phyloP scores from a whole-genome alignment of 768 basidiomycete species.

The Panaeolus papilionaceus region DNA sequence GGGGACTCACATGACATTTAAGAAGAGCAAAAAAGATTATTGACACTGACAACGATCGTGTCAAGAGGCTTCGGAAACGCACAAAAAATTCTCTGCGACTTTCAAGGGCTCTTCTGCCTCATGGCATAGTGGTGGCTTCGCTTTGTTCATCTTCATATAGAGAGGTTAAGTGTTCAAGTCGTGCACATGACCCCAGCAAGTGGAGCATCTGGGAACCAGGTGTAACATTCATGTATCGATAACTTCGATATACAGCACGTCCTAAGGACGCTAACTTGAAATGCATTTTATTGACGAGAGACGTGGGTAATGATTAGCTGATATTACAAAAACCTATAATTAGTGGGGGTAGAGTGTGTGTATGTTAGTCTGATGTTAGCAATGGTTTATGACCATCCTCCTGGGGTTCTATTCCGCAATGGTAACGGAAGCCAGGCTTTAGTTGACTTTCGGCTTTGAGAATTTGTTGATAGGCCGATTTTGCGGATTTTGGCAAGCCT shows the following conservation, averaged over 20 bases:
- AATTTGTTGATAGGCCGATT: slow-evolving; percentile 49
- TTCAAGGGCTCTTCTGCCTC: neutral
- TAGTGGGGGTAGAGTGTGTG: neutral
- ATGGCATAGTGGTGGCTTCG: neutral
- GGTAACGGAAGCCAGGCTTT: slow-evolving; percentile 56
- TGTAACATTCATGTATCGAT: neutral
- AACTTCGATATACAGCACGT: neutral
- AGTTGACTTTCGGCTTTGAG: slow-evolving; percentile 29
- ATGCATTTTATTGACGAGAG: neutral
- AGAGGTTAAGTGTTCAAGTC: neutral
- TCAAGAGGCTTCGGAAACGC: neutral
- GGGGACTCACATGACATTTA: neutral
- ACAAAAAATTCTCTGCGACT: neutral
- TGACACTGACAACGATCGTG: slow-evolving; percentile 1
- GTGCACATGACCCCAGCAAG: neutral
- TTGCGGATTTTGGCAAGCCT: slow-evolving; percentile 54
- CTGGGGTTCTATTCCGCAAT: slow-evolving; percentile 44
- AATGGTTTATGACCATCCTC: slow-evolving; percentile 44
- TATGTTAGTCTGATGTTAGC: neutral
- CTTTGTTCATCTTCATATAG: neutral
- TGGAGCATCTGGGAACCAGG: neutral
- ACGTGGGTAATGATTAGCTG: slow-evolving; percentile 5
- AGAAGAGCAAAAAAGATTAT: neutral
- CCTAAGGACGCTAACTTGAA: neutral
- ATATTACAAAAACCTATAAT: neutral